Base-by-base conservation (phyloP, 352 stramenopile genomes). In the Thalassiosira mediterranea region DNA sequence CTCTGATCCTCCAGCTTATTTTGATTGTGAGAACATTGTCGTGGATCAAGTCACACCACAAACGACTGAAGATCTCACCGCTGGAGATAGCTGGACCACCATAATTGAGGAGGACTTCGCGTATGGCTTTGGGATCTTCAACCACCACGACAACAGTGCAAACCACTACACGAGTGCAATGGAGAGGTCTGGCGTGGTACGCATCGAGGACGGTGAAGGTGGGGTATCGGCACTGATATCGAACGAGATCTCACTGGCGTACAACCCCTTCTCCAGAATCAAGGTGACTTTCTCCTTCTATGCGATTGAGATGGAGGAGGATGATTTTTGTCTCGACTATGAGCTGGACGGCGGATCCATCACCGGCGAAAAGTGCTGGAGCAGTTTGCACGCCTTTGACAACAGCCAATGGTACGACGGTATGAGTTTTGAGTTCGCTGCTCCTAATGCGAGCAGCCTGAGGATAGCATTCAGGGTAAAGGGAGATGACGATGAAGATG, bases 301-400 rank as follows among this genome's bases (percentile, higher is more conserved):
- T 64, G 52, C 47, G 10, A 53, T 56, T 29, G 42, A 25, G 5
- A 69, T 79, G 60, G 63, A 61, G 13, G 21, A 21, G 1, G 37
- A 61, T 11, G 61, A 73, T 48, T 62, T 79, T 37, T 79, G 70
- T 29, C n/a, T 79, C 11, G 70, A 79, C n/a, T 79, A 67, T 38
- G 28, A 10, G 3, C 19, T 38, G 5, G 48, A 58, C 28, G 48
- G 48, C 7, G 5, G 3, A 34, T 11, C 5, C 8, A 23, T 10
- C 15, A 58, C 23, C 17, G 58, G 46, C 13, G 58, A 5, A 13
- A 4, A 29, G 25, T 68, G 58, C 38, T 68, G 23, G 17, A 56
- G 29, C 26, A 28, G 25, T 28, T 13, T 8, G 17, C 7, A 68
- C 10, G 57, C 42, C 58, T 58, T 68, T 58, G 15, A 58, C 15